Conservation (phyloP, 139 green algal species). For the Chlamydomonas sphaeroides region DNA sequence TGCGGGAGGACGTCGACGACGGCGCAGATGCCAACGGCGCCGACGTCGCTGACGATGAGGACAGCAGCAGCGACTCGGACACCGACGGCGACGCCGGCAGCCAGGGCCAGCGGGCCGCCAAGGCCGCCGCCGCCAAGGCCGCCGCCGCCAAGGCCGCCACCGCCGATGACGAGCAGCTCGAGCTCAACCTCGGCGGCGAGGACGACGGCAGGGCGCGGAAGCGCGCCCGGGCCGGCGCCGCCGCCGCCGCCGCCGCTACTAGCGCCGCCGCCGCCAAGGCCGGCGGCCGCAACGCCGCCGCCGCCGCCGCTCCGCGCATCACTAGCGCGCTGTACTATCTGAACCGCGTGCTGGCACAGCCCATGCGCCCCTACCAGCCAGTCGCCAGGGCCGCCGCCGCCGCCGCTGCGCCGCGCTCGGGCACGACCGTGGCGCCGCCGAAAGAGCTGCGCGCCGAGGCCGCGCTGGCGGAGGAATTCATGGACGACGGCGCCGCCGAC, state of each 20-base stretch:
- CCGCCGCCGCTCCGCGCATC: too few species aligned
- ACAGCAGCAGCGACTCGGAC: background rate
- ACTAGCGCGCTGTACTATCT: slow-evolving; percentile 20
- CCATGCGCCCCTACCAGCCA: slow-evolving; percentile 8
- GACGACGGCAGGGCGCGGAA: background rate
- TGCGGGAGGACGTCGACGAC: background rate
- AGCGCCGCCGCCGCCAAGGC: background rate
- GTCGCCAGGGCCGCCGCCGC: background rate
- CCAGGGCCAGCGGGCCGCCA: too few species aligned
- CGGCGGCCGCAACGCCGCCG: too few species aligned
- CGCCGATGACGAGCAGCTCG: background rate
- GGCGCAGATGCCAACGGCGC: background rate
- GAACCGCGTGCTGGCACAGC: slow-evolving; percentile 1
- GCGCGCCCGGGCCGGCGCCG: too few species aligned
- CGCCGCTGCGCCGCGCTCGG: background rate
- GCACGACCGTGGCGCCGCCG: background rate
- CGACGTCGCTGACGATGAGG: background rate
- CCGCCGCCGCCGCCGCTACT: background rate
- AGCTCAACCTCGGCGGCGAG: background rate
- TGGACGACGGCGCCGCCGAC: background rate
- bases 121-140: too few species aligned
- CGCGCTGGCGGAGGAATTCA: too few species aligned
- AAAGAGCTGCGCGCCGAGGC: background rate
- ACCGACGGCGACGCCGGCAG: background rate
- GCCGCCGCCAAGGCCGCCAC: too few species aligned